Percentiles rank a stretch among this genome's conserved stretches.
Evolutionary conservation across 139 green algal species (phyloP).

Genomic region (Micractinium conductrix): DNA sequence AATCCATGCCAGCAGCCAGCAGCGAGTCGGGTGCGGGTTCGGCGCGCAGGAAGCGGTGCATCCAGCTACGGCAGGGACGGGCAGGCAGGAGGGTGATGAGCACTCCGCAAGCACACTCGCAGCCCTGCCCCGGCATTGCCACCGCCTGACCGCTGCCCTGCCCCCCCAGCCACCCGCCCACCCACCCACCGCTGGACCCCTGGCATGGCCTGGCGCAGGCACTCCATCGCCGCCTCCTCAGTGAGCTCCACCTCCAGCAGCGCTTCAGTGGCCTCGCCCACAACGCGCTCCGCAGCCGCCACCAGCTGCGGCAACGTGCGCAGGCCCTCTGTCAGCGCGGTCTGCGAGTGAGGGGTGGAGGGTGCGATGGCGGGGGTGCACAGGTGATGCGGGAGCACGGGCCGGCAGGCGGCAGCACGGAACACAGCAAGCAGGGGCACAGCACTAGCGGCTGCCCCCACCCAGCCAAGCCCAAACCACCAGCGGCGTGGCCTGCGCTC

Average conservation of each 20-base stretch:
- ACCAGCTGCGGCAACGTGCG: constrained; percentile 18
- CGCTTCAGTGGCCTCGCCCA: constrained; percentile 48
- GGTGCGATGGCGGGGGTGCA: neutral
- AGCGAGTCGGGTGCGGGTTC: constrained; percentile 6
- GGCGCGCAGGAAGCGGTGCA: constrained; percentile 41
- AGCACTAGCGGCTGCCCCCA: neutral
- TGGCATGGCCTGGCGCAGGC: constrained; percentile 29
- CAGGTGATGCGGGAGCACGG: neutral
- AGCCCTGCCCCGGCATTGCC: too few species aligned
- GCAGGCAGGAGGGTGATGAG: neutral
- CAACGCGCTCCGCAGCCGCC: constrained; percentile 30
- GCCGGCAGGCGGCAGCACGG: too few species aligned
- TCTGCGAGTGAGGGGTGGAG: too few species aligned
- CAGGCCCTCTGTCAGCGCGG: constrained; percentile 33
- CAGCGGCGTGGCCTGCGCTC: neutral
- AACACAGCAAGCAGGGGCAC: neutral
- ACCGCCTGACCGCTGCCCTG: neutral
- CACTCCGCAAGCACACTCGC: too few species aligned
- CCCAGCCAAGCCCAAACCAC: neutral
- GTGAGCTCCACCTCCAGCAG: constrained; percentile 70
- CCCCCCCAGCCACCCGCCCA: neutral
- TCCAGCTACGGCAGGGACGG: constrained; percentile 19
- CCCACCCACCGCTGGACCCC: neutral
- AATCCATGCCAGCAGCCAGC: constrained; percentile 13
- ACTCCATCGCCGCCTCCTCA: constrained; percentile 48